phyloP scores from a whole-genome alignment of 345 rosid genomes.

The Triadica sebifera region DNA sequence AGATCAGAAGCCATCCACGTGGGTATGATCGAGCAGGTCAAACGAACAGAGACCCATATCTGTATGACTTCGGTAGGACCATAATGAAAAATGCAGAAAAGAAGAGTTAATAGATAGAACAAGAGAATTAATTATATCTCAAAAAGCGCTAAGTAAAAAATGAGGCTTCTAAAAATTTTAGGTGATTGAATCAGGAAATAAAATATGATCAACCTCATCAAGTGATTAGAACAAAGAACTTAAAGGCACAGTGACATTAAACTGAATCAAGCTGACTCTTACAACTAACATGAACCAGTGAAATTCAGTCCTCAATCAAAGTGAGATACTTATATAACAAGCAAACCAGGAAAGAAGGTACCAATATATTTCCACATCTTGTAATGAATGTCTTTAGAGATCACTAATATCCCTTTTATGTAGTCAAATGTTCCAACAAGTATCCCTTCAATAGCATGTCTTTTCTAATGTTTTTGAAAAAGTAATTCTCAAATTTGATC shows the following conservation, averaged over 20 bases:
- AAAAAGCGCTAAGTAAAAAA: background rate
- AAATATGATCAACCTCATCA: background rate
- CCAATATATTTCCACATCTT: background rate
- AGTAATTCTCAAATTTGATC: background rate
- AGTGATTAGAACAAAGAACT: background rate
- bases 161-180: background rate
- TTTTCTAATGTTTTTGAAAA: background rate
- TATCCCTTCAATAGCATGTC: background rate
- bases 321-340: background rate
- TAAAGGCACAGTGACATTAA: background rate
- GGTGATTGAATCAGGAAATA: background rate
- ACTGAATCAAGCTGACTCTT: background rate
- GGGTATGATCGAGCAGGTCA: background rate
- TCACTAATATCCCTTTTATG: background rate
- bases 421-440: background rate
- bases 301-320: constrained; percentile 5
- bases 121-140: background rate
- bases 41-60: background rate
- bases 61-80: background rate
- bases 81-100: background rate
- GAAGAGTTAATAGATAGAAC: background rate
- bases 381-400: background rate
- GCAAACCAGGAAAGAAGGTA: background rate
- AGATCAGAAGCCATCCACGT: background rate
- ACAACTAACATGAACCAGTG: background rate